These are phyloP conservation scores for Fusarium anguioides DNA, from an alignment of 2,329 filamentous ascomycete genomes.

Conservation along the genomic window DNA sequence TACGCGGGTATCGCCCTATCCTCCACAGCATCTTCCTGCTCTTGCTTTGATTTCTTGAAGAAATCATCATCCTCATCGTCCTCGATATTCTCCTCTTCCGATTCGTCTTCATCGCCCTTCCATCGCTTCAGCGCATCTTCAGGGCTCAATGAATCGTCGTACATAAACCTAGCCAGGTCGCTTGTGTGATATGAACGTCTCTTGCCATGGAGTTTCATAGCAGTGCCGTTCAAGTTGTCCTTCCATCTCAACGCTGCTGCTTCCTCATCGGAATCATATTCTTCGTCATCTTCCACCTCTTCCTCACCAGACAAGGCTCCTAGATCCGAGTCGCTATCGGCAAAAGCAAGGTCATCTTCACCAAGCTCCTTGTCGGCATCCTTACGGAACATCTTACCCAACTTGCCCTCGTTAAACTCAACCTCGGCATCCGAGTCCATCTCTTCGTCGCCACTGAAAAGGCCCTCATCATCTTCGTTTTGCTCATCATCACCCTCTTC, in stretches of 20 bases:
- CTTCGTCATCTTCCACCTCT: constrained; percentile 62
- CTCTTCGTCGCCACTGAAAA: constrained; percentile 65
- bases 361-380: constrained; percentile 62
- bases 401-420: constrained; percentile 68
- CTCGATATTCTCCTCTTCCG: constrained; percentile 68
- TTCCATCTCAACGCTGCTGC: constrained; percentile 87
- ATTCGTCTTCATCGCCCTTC: constrained; percentile 73
- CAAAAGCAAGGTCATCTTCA: constrained; percentile 85
- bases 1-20: constrained; percentile 82
- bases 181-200: constrained; percentile 79
- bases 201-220: constrained; percentile 75
- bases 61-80: constrained; percentile 69
- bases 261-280: constrained; percentile 72
- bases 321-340: constrained; percentile 96
- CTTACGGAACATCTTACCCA: constrained; percentile 71
- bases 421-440: constrained; percentile 63
- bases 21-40: constrained; percentile 78
- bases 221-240: constrained; percentile 81
- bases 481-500: constrained; percentile 70
- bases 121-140: constrained; percentile 81
- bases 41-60: constrained; percentile 71
- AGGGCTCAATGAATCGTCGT: constrained; percentile 82
- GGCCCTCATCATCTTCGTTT: constrained; percentile 62
- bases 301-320: constrained; percentile 79
- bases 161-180: constrained; percentile 89